Evolutionary conservation across 768 basidiomycete species (phyloP).

Genomic region (Sarcodon aspratus): DNA sequence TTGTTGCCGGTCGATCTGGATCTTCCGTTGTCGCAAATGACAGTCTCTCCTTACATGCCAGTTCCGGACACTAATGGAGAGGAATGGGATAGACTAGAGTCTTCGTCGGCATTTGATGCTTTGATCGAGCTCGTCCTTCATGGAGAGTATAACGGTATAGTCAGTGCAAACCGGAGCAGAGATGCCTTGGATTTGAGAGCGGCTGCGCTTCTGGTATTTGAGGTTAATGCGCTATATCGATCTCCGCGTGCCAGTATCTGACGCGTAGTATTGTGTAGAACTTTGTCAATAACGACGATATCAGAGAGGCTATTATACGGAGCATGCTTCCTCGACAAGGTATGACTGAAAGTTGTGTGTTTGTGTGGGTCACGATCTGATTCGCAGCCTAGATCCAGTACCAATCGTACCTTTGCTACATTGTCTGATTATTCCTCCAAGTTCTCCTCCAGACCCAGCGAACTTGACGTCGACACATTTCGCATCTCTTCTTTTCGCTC

Average conservation of each 20-base stretch:
- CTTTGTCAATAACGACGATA: slow-evolving; percentile 65
- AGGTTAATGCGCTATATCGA: slow-evolving; percentile 35
- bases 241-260: not conserved
- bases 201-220: slow-evolving; percentile 73
- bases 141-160: slow-evolving; percentile 73
- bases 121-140: slow-evolving; percentile 76
- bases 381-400: slow-evolving; percentile 21
- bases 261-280: slow-evolving; percentile 32
- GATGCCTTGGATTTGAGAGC: slow-evolving; percentile 67
- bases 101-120: slow-evolving; percentile 70
- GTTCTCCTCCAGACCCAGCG: slow-evolving; percentile 43
- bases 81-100: slow-evolving; percentile 84
- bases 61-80: slow-evolving; percentile 79
- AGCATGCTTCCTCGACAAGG: slow-evolving; percentile 60
- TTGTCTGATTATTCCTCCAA: slow-evolving; percentile 53
- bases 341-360: slow-evolving; percentile 17
- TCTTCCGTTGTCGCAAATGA: slow-evolving; percentile 56
- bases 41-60: slow-evolving; percentile 64
- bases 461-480: slow-evolving; percentile 59
- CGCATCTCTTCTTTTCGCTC: slow-evolving; percentile 68
- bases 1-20: slow-evolving; percentile 42
- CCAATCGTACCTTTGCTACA: slow-evolving; percentile 59
- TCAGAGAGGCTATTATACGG: slow-evolving; percentile 55
- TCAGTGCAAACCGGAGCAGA: slow-evolving; percentile 46
- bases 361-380: slow-evolving; percentile 9